These are phyloP conservation scores for Pichia norvegensis DNA, from an alignment of 1,139 yeast species.

Conservation along the genomic window DNA sequence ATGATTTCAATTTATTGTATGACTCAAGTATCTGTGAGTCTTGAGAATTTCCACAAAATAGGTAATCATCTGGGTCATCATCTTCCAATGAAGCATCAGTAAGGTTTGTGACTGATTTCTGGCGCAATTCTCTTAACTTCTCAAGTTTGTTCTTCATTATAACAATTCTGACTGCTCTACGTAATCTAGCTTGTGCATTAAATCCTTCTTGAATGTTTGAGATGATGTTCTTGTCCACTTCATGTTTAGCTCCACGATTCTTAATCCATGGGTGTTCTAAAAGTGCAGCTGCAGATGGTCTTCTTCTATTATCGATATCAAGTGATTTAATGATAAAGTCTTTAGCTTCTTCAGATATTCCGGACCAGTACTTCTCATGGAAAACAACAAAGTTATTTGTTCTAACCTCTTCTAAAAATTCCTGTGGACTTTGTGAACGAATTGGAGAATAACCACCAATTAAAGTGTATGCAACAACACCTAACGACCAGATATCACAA, in stretches of 20 bases:
- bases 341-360: constrained; percentile 69
- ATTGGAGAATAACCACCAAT: constrained; percentile 93
- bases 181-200: constrained; percentile 77
- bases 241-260: constrained; percentile 31
- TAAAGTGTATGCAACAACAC: constrained; percentile 74
- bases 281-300: constrained; percentile 73
- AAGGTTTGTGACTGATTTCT: constrained; percentile 9
- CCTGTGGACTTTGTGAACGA: constrained; percentile 73
- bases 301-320: constrained; percentile 68
- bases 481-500: constrained; percentile 55
- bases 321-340: constrained; percentile 74
- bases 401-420: constrained; percentile 70
- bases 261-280: constrained; percentile 78
- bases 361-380: constrained; percentile 82
- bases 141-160: constrained; percentile 26
- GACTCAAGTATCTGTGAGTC: constrained; percentile 20
- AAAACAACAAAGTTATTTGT: constrained; percentile 67
- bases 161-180: constrained; percentile 55
- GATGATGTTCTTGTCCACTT: constrained; percentile 23
- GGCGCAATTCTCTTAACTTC: constrained; percentile 24
- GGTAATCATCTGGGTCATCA: constrained; percentile 26
- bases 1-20: constrained; percentile 16
- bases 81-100: constrained; percentile 17
- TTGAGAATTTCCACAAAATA: constrained; percentile 21
- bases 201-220: constrained; percentile 56